These are phyloP conservation scores for Vitis hybrid DNA, from an alignment of 177 flowering plant genomes.

Conservation along the genomic window DNA sequence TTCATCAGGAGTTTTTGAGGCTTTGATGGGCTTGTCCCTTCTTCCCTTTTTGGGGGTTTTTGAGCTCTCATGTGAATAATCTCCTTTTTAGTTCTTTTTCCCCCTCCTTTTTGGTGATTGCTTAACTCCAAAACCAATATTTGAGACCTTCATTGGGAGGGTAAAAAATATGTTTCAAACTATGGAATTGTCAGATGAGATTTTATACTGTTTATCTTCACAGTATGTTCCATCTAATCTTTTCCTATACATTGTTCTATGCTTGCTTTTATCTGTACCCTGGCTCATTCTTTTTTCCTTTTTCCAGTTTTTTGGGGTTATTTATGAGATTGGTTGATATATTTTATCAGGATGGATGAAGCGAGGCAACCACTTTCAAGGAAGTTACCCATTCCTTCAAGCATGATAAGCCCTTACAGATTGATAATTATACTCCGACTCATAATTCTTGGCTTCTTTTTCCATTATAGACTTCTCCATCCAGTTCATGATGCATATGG, in stretches of 20 bases:
- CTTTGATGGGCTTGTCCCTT: too few relatives aligned
- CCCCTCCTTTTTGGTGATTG: not conserved
- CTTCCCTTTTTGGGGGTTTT: too few relatives aligned
- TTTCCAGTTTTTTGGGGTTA: not conserved
- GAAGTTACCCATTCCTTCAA: slow-evolving; percentile 77
- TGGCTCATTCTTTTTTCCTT: not conserved
- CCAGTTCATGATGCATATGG: slow-evolving; percentile 87
- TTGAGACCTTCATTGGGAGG: too few relatives aligned
- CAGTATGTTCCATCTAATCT: too few relatives aligned
- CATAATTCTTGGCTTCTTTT: slow-evolving; percentile 67
- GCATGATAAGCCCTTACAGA: slow-evolving; percentile 85
- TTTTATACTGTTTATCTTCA: too few relatives aligned
- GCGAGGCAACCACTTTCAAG: slow-evolving; percentile 92
- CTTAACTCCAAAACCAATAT: too few relatives aligned
- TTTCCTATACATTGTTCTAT: too few relatives aligned
- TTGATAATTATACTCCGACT: slow-evolving; percentile 77
- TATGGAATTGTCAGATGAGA: too few relatives aligned
- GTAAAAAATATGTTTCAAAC: too few relatives aligned
- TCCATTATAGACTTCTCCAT: slow-evolving; percentile 79
- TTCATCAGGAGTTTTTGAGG: too few relatives aligned
- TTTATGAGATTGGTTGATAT: slow-evolving; percentile 3
- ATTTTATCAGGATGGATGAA: slow-evolving; percentile 78
- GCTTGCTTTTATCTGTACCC: not conserved
- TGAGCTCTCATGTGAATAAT: too few relatives aligned
- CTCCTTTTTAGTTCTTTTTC: not conserved